phyloP scores from a whole-genome alignment of 768 basidiomycete genomes.

The Tephrocybe sp. region DNA sequence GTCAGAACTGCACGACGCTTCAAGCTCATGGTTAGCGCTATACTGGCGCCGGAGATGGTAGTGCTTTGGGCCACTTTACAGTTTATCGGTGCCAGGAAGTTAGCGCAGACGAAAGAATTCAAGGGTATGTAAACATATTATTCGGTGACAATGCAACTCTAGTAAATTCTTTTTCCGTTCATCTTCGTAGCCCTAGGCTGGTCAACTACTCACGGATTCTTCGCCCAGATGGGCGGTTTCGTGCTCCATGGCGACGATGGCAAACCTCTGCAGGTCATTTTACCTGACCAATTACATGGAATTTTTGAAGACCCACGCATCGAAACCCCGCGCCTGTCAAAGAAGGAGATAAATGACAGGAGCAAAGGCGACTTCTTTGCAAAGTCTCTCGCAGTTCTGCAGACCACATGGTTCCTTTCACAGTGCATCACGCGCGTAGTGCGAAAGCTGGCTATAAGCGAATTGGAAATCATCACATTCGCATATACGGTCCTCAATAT shows the following conservation, averaged over 20 bases:
- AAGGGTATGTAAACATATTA: constrained; percentile 6
- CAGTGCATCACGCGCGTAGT: constrained; percentile 25
- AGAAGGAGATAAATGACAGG: constrained; percentile 24
- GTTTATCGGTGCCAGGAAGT: background rate
- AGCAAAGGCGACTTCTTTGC: constrained; percentile 27
- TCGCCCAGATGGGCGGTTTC: constrained; percentile 29
- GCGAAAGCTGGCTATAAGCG: constrained; percentile 23
- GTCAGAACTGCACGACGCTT: background rate
- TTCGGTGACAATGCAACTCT: constrained; percentile 7
- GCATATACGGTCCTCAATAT: constrained; percentile 26
- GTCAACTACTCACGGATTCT: constrained; percentile 24
- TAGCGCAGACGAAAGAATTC: constrained; percentile 1
- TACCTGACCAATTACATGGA: constrained; percentile 4
- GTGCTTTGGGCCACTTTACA: constrained; percentile 24
- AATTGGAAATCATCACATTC: constrained; percentile 31
- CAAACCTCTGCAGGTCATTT: background rate
- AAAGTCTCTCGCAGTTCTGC: constrained; percentile 23
- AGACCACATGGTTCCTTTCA: constrained; percentile 30
- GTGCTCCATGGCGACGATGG: constrained; percentile 3
- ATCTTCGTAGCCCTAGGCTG: constrained; percentile 13
- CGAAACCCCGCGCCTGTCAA: constrained; percentile 9
- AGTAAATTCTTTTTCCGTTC: background rate
- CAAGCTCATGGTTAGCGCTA: constrained; percentile 17
- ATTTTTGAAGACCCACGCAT: background rate
- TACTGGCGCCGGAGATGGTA: constrained; percentile 25